Conservation (phyloP, 768 basidiomycete species). For the Scleroderma bovista region DNA sequence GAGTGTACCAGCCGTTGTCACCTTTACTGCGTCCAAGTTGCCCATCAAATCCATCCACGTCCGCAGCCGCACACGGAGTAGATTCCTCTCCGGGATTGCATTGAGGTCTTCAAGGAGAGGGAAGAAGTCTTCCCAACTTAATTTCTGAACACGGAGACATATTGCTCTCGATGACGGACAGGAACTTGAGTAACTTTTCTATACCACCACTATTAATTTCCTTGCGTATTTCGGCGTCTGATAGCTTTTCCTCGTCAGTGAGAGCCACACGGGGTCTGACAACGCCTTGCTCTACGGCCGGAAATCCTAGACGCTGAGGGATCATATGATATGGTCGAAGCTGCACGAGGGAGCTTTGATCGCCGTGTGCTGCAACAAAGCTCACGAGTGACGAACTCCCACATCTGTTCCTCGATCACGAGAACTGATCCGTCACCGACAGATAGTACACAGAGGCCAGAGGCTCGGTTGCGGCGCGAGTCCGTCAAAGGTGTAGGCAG, state of each 20-base stretch:
- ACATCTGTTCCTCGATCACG: slow-evolving; percentile 27
- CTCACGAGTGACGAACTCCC: slow-evolving; percentile 31
- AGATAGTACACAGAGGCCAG: slow-evolving; percentile 9
- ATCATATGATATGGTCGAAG: slow-evolving; percentile 1
- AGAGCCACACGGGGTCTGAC: too few relatives aligned
- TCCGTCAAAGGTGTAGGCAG: slow-evolving; percentile 27
- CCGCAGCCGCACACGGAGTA: slow-evolving; percentile 18
- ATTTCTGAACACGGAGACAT: slow-evolving; percentile 25
- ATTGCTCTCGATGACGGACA: slow-evolving; percentile 10
- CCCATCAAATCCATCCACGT: slow-evolving; percentile 24
- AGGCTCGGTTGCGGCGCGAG: slow-evolving; percentile 24
- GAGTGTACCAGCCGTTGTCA: slow-evolving; percentile 21
- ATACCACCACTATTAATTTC: slow-evolving; percentile 16
- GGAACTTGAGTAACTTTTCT: slow-evolving; percentile 11
- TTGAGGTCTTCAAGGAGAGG: slow-evolving; percentile 26
- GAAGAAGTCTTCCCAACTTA: slow-evolving; percentile 31
- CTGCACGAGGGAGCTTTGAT: neutral
- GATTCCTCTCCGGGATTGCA: slow-evolving; percentile 21
- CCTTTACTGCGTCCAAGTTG: slow-evolving; percentile 17
- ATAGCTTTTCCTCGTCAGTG: slow-evolving; percentile 16
- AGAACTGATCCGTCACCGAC: slow-evolving; percentile 16
- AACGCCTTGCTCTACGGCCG: slow-evolving; percentile 26
- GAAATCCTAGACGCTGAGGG: slow-evolving; percentile 18
- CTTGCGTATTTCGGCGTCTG: slow-evolving; percentile 18
- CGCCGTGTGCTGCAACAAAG: slow-evolving; percentile 5